Conservation (phyloP, 768 basidiomycete genomes). For the Boletus bicolor region DNA sequence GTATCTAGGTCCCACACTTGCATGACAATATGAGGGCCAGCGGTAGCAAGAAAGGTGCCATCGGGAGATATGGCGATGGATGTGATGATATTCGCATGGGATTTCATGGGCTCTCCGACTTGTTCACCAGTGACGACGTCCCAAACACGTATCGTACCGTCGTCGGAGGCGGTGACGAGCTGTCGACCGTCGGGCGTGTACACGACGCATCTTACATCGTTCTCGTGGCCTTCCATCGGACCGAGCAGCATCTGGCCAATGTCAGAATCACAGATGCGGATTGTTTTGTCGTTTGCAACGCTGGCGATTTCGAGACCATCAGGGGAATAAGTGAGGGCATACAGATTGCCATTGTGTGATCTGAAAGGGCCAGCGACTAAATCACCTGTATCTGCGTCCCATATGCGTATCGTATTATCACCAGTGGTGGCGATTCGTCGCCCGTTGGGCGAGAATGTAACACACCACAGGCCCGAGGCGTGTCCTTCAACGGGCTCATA, state of each 20-base stretch:
- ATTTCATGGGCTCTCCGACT: conserved; percentile 29
- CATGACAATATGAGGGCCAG: conserved; percentile 29
- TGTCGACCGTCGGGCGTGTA: conserved; percentile 30
- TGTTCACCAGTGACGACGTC: conserved; percentile 28
- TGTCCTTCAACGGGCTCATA: conserved; percentile 29
- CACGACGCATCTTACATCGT: conserved; percentile 29
- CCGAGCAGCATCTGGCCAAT: conserved; percentile 35
- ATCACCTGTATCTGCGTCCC: conserved; percentile 28
- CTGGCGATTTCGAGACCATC: conserved; percentile 32
- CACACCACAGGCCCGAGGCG: conserved; percentile 25
- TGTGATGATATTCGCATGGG: conserved; percentile 28
- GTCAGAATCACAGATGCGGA: conserved; percentile 32
- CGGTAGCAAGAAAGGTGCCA: conserved; percentile 31
- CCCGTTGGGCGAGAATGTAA: conserved; percentile 33
- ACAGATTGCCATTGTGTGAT: conserved; percentile 32
- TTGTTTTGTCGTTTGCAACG: conserved; percentile 30
- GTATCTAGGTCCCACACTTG: conserved; percentile 31
- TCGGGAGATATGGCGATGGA: conserved; percentile 33
- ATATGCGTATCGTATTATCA: conserved; percentile 32
- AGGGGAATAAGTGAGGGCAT: conserved; percentile 38
- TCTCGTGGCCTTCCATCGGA: conserved; percentile 28
- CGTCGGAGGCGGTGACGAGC: conserved; percentile 29
- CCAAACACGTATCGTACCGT: conserved; percentile 33
- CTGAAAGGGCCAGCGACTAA: conserved; percentile 27
- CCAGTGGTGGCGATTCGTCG: conserved; percentile 31